Conservation (phyloP, 129 eudicot species). For the Centrapalus pauciflorus region DNA sequence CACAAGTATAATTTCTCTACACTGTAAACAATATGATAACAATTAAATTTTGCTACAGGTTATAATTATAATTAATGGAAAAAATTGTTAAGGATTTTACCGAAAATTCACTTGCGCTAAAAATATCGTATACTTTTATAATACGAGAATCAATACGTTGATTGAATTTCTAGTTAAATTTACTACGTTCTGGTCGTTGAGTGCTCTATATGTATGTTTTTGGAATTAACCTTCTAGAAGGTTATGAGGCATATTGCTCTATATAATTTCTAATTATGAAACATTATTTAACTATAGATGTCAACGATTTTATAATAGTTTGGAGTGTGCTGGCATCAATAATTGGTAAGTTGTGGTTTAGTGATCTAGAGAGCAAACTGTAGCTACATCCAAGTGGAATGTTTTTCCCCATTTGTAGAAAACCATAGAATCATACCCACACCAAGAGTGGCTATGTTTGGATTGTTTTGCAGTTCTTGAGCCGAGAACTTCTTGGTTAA, state of each 20-base stretch:
- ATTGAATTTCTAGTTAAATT: neutral
- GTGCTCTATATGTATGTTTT: neutral
- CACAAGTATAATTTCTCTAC: neutral
- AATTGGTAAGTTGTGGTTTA: too few relatives aligned
- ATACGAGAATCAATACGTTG: neutral
- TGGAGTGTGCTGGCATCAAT: neutral
- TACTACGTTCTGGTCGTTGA: neutral
- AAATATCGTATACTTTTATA: neutral
- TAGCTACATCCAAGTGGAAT: too few relatives aligned
- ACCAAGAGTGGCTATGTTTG: too few relatives aligned
- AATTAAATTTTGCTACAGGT: neutral
- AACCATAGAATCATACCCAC: too few relatives aligned
- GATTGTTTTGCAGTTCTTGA: too few relatives aligned
- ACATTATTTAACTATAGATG: neutral
- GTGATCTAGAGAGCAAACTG: too few relatives aligned
- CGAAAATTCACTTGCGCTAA: neutral
- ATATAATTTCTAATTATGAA: neutral
- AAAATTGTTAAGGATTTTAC: slow-evolving; percentile 3
- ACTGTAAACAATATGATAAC: neutral
- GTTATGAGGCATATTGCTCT: neutral
- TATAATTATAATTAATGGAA: neutral
- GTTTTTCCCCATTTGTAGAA: too few relatives aligned
- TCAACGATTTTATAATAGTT: neutral
- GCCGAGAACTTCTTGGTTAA: too few relatives aligned
- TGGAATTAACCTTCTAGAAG: neutral